Evolutionary conservation across 805 yeast species (phyloP).

Genomic region (Saccharomycopsis guyanensis): DNA sequence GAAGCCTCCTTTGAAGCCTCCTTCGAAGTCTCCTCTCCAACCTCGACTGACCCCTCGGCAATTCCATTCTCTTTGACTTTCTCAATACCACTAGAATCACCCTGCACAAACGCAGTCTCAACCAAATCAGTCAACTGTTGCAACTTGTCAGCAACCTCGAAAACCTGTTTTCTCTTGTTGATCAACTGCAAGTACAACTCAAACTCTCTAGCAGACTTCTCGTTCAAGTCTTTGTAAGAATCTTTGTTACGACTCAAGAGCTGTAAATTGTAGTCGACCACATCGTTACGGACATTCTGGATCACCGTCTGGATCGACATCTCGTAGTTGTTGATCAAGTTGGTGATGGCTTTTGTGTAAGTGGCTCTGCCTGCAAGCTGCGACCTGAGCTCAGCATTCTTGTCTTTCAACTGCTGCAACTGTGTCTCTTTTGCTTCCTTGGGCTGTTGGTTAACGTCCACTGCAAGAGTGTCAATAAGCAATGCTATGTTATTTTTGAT

Average conservation of each 20-base stretch:
- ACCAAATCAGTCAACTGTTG: slow-evolving; percentile 3
- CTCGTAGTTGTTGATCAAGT: slow-evolving; percentile 19
- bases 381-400: slow-evolving; percentile 4
- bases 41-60: too few species aligned
- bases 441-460: slow-evolving; percentile 2
- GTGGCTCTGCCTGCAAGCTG: slow-evolving; percentile 3
- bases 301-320: slow-evolving; percentile 16
- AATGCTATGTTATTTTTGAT: slow-evolving; percentile 15
- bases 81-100: too few species aligned
- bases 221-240: slow-evolving; percentile 3
- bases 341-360: slow-evolving; percentile 4
- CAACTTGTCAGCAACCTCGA: slow-evolving; percentile 10
- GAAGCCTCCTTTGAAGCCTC: too few species aligned
- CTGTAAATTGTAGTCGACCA: slow-evolving; percentile 15
- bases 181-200: slow-evolving; percentile 10
- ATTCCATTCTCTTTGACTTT: too few species aligned
- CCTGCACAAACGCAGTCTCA: slow-evolving; percentile 3
- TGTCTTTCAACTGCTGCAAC: slow-evolving; percentile 2
- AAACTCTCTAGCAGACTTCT: slow-evolving; percentile 6
- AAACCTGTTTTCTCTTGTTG: slow-evolving; percentile 4
- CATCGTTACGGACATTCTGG: slow-evolving; percentile 14
- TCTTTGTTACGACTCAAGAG: slow-evolving; percentile 4
- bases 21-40: too few species aligned
- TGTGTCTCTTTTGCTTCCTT: background rate
- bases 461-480: slow-evolving; percentile 11